phyloP scores from a whole-genome alignment of 23 red algal genomes.

The Chondrus crispus region DNA sequence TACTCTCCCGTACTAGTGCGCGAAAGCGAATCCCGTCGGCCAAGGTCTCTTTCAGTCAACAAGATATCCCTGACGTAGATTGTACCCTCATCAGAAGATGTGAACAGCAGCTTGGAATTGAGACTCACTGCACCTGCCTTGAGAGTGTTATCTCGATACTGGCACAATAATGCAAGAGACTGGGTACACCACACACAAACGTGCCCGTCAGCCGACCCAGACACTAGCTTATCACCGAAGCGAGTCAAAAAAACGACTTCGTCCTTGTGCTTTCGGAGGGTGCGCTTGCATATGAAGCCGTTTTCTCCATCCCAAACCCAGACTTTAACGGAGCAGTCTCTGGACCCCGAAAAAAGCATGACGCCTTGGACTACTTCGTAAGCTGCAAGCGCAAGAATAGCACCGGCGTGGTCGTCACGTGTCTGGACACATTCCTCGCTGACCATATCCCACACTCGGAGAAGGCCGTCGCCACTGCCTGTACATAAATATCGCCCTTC shows the following conservation, averaged over 20 bases:
- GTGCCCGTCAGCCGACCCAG: constrained; percentile 72
- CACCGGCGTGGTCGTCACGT: constrained; percentile 69
- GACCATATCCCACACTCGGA: constrained; percentile 71
- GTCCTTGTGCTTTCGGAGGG: constrained; percentile 52
- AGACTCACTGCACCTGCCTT: constrained; percentile 50
- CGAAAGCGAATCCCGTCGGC: background rate
- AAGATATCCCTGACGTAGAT: constrained; percentile 48
- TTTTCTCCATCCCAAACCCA: constrained; percentile 83
- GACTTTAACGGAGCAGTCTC: constrained; percentile 70
- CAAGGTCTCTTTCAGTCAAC: constrained; percentile 13
- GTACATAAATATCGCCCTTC: constrained; percentile 49
- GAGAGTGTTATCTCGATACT: constrained; percentile 51
- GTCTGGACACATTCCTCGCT: constrained; percentile 26
- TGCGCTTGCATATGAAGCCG: constrained; percentile 74
- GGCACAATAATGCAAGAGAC: constrained; percentile 37
- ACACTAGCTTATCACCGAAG: constrained; percentile 39
- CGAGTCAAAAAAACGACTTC: constrained; percentile 58
- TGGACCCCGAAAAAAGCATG: constrained; percentile 75
- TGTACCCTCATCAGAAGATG: constrained; percentile 9
- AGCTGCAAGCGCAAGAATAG: constrained; percentile 65
- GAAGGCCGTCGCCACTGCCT: constrained; percentile 70
- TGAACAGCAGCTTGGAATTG: constrained; percentile 54
- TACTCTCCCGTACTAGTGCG: too few relatives aligned
- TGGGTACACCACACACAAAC: constrained; percentile 63
- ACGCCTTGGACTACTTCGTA: constrained; percentile 49